Percentiles rank a stretch among this genome's conserved stretches.
phyloP scores from a whole-genome alignment of 176 grass and related monocot genomes.

The Eleusine indica region DNA sequence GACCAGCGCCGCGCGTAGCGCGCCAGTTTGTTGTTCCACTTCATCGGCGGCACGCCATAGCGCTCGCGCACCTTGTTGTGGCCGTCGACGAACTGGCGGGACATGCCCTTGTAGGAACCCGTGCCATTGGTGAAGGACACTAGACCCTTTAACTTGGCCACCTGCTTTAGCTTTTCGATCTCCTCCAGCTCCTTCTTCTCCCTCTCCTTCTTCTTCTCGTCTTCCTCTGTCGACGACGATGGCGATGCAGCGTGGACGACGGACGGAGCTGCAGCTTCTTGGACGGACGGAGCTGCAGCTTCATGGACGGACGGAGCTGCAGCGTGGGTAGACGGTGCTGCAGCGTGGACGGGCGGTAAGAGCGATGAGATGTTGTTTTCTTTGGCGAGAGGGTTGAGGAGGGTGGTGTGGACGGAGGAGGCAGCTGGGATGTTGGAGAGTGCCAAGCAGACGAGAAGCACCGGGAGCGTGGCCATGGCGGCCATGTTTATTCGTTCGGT shows the following conservation, averaged over 20 bases:
- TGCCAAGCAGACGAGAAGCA: background rate
- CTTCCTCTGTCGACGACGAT: background rate
- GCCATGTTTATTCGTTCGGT: background rate
- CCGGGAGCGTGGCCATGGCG: too few relatives aligned
- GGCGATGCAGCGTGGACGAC: background rate
- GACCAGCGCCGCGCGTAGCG: slow-evolving; percentile 43
- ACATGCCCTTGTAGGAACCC: slow-evolving; percentile 46
- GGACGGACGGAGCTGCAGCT: background rate
- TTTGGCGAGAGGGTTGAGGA: background rate
- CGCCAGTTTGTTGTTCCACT: slow-evolving; percentile 43
- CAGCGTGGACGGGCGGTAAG: background rate
- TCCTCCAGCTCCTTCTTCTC: background rate
- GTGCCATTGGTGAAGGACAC: slow-evolving; percentile 4
- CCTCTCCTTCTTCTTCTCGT: background rate
- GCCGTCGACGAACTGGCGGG: slow-evolving; percentile 26
- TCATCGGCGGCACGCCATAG: slow-evolving; percentile 13
- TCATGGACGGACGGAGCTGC: background rate
- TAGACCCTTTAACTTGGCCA: background rate
- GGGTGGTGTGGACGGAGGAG: background rate
- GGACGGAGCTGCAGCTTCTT: background rate
- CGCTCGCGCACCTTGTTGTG: slow-evolving; percentile 37
- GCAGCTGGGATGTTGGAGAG: background rate
- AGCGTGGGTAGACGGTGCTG: background rate
- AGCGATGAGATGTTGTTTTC: background rate
- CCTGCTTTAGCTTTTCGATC: background rate